phyloP scores from a whole-genome alignment of 1,139 yeast species.

The Taphrina confusa region DNA sequence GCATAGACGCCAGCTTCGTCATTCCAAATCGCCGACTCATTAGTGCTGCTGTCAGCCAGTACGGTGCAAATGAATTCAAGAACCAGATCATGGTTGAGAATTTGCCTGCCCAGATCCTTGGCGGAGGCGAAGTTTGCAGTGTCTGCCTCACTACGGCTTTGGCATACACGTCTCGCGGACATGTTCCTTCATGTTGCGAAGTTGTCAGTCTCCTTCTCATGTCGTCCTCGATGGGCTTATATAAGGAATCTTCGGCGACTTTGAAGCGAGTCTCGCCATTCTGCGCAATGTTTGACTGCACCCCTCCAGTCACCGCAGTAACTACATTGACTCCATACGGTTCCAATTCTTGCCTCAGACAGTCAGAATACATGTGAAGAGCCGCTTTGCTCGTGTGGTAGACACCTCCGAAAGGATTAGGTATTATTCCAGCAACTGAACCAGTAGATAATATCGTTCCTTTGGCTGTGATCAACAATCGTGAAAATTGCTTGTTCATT shows the following conservation, averaged over 20 bases:
- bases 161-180: conserved; percentile 20
- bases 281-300: conserved; percentile 62
- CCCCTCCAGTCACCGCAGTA: conserved; percentile 70
- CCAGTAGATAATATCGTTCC: conserved; percentile 78
- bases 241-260: conserved; percentile 16
- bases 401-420: conserved; percentile 70
- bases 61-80: conserved; percentile 24
- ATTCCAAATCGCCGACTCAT: conserved; percentile 30
- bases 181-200: conserved; percentile 24
- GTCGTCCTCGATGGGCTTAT: conserved; percentile 6
- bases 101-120: conserved; percentile 28
- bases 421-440: conserved; percentile 64
- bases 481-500: conserved; percentile 60
- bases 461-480: conserved; percentile 62
- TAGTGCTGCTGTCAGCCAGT: conserved; percentile 25
- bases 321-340: conserved; percentile 74
- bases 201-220: conserved; percentile 23
- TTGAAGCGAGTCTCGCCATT: conserved; percentile 38
- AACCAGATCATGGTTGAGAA: conserved; percentile 25
- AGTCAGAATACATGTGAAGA: conserved; percentile 66
- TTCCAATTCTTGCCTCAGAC: conserved; percentile 64
- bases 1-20: conserved; percentile 10
- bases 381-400: conserved; percentile 79
- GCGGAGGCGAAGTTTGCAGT: conserved; percentile 14
- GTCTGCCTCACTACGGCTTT: conserved; percentile 14